phyloP scores from a whole-genome alignment of 2,329 filamentous ascomycete genomes.

The Cadophora malorum region DNA sequence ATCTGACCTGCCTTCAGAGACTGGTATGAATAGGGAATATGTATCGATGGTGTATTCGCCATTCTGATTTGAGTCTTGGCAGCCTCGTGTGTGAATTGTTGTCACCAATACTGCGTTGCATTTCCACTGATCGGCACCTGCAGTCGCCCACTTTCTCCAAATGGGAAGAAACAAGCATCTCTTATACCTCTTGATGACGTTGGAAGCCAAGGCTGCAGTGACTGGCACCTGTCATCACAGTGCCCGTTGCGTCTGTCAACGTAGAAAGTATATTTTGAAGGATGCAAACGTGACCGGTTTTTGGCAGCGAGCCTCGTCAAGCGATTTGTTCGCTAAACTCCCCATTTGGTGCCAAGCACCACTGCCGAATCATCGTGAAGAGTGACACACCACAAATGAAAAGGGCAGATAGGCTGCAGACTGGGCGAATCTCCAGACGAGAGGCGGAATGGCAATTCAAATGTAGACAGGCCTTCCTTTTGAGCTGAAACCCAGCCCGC shows the following conservation, averaged over 20 bases:
- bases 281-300: neutral
- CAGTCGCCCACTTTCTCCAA: constrained; percentile 4
- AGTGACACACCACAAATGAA: neutral
- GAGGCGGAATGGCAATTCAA: neutral
- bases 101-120: constrained; percentile 8
- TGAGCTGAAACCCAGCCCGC: neutral
- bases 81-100: neutral
- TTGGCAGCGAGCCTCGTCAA: neutral
- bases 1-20: neutral
- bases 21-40: constrained; percentile 1
- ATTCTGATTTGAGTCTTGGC: constrained; percentile 16
- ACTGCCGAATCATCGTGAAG: neutral
- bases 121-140: constrained; percentile 8
- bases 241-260: neutral
- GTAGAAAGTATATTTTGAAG: constrained; percentile 14
- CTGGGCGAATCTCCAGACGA: neutral
- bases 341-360: neutral
- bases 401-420: constrained; percentile 3
- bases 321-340: constrained; percentile 3
- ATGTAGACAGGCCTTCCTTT: neutral
- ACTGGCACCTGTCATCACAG: neutral
- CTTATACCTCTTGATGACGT: neutral
- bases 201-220: neutral
- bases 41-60: constrained; percentile 12
- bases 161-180: neutral